Base-by-base conservation (phyloP, 1,139 yeast species). In the Hyphopichia buzzinii region DNA sequence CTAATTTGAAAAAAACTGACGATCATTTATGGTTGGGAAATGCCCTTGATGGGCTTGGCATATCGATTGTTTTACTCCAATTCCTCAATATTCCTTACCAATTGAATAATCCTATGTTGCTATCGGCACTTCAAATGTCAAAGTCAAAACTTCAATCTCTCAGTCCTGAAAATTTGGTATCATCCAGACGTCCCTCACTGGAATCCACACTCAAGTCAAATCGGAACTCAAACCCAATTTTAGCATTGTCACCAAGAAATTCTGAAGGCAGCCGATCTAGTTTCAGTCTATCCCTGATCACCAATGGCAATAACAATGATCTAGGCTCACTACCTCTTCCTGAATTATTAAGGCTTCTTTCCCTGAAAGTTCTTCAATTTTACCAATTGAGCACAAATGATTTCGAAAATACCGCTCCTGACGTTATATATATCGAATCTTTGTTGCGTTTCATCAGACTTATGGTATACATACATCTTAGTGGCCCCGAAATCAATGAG, bases 11-110 rank as follows among this genome's bases (percentile, higher is more conserved):
- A 41, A 70, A 77, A 24, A 69, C 82, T 2, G 81, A 81, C 35
- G 98, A 92, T 56, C 76, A 77, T 50, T 64, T 92, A 15, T 92
- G 98, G 98, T 69, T 87, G 19, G 97, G 84, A 0, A 83, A 92
- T 30, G 81, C 96, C 0, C 55, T 90, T 15, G 97, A 89, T 49
- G 89, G 94, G 0, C 64, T 89, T 8, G 84, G 84, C 0, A 77
- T 86, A 1, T 75, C 87, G 44, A 58, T 84, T 29, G 60, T 84
- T 7, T 58, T 89, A 36, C 64, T 87, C 30, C 72, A 82, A 11
- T 80, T 72, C 47, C 57, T 83, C 13, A 80, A 79, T 22, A 67
- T 74, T 1, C 73, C 84, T 0, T 80, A 75, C 41, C 81, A 79
- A 36, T 59, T 88, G 26, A 90, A 92, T 1, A 69, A 49, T 36